Evolutionary conservation across 192 early-diverging fungal species (phyloP).

Genomic region (Haplosporangium gracile): DNA sequence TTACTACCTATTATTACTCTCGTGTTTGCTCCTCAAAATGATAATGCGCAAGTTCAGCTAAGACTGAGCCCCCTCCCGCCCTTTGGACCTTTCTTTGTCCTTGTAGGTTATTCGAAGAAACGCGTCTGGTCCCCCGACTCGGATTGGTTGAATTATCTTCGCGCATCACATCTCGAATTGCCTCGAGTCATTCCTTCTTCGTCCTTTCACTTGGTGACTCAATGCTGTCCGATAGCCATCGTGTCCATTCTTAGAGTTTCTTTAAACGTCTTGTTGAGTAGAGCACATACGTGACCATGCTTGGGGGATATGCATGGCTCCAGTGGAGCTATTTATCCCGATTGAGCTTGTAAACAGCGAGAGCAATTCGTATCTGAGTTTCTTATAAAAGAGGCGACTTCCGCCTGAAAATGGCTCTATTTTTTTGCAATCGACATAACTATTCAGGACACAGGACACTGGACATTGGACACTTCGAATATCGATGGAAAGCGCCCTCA

Average conservation of each 20-base stretch:
- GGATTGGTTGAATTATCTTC: background rate
- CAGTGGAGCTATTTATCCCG: no score
- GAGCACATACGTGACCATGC: background rate
- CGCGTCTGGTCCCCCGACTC: background rate
- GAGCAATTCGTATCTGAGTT: background rate
- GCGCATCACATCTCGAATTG: no score
- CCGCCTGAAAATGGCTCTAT: background rate
- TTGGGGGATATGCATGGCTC: background rate
- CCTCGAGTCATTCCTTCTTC: background rate
- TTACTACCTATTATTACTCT: background rate
- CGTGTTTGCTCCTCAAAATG: background rate
- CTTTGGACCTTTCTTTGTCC: background rate
- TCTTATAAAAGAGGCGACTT: background rate
- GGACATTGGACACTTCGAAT: background rate
- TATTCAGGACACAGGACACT: background rate
- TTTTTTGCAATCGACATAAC: background rate
- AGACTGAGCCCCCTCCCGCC: background rate
- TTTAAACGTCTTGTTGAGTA: background rate
- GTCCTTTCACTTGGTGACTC: background rate
- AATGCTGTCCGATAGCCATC: background rate
- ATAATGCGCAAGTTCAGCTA: background rate
- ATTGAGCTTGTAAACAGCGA: background rate
- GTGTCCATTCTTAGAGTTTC: background rate
- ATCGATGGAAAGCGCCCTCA: background rate
- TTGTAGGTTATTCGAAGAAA: background rate